Conservation (phyloP, 164 flowering plant species). For the Magnolia kwangsiensis region DNA sequence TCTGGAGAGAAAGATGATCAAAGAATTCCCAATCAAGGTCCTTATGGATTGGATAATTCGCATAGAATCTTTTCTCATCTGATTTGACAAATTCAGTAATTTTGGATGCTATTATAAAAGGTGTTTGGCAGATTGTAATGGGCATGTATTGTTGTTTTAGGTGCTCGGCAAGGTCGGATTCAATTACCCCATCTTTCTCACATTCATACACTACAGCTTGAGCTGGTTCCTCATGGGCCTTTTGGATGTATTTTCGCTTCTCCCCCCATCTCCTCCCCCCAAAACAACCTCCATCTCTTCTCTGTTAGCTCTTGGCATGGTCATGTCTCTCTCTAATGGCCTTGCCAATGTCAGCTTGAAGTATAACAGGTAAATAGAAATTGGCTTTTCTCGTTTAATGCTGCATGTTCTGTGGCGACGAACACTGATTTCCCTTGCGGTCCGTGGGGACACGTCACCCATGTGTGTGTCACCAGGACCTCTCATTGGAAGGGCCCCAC, state of each 20-base stretch:
- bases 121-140: neutral
- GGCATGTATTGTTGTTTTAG: conserved; percentile 29
- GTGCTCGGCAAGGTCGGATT: conserved; percentile 84
- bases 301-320: conserved; percentile 69
- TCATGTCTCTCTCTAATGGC: conserved; percentile 92
- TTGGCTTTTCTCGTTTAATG: neutral
- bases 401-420: neutral
- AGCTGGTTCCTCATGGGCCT: conserved; percentile 89
- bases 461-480: no score
- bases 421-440: no score
- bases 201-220: conserved; percentile 75
- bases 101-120: neutral
- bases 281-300: conserved; percentile 62
- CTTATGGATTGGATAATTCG: no score
- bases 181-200: conserved; percentile 79
- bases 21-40: no score
- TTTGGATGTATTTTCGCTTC: conserved; percentile 57
- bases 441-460: no score
- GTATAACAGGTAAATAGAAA: conserved; percentile 67
- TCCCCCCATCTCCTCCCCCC: conserved; percentile 72
- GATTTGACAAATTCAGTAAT: neutral
- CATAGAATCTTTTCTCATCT: neutral
- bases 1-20: no score
- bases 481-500: no score
- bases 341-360: conserved; percentile 97